Percentiles rank a stretch among this genome's conserved stretches.
phyloP scores from a whole-genome alignment of 1,139 yeast species.

The Yamadazyma songkhlaensis region DNA sequence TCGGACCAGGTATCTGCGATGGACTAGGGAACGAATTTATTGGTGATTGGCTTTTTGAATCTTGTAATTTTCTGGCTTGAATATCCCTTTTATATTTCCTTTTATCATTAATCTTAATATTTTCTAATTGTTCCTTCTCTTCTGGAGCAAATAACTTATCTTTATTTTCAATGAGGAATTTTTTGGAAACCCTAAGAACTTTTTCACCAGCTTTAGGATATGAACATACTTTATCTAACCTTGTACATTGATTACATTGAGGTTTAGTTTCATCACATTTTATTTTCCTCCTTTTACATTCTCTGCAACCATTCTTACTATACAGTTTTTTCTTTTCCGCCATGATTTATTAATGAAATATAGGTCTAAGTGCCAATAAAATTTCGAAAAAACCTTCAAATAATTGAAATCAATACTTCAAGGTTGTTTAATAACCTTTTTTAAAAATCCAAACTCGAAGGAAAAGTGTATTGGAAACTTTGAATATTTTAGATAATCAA shows the following conservation, averaged over 20 bases:
- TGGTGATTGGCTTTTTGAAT: conserved; percentile 1
- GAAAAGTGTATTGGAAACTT: no score
- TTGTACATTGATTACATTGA: conserved; percentile 45
- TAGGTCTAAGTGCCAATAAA: not conserved
- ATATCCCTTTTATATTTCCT: conserved; percentile 1
- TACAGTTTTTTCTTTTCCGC: conserved; percentile 20
- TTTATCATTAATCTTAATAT: conserved; percentile 1
- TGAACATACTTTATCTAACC: conserved; percentile 31
- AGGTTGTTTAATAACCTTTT: no score
- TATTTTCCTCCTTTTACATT: conserved; percentile 40
- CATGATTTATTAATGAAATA: conserved; percentile 1
- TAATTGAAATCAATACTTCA: no score
- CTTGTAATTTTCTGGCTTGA: not conserved
- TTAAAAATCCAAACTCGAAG: no score
- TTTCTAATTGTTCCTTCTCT: conserved; percentile 4
- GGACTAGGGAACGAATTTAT: not conserved
- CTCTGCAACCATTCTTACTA: conserved; percentile 39
- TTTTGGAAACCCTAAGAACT: conserved; percentile 25
- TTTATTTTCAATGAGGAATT: conserved; percentile 11
- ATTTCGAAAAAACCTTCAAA: no score
- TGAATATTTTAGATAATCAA: no score
- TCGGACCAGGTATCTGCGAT: not conserved
- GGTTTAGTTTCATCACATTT: conserved; percentile 64
- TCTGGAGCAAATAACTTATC: not conserved
- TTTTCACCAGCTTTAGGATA: conserved; percentile 36